Evolutionary conservation across 2,329 filamentous ascomycete genomes (phyloP).

Genomic region (Lasiodiplodia gonubiensis): DNA sequence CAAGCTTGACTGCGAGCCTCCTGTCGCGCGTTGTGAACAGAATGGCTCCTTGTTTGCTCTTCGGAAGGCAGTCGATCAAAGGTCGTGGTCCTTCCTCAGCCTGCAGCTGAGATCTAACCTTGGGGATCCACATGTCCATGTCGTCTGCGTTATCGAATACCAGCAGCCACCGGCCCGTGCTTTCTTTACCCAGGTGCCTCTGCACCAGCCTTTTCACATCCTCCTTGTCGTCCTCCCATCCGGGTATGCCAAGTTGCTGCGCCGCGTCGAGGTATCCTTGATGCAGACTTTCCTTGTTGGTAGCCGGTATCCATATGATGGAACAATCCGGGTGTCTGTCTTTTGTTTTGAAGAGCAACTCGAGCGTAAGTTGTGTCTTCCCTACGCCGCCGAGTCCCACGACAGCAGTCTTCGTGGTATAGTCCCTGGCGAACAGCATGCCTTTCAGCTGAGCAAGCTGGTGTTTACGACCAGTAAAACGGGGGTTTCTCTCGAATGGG

Average conservation of each 20-base stretch:
- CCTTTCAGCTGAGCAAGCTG: no score
- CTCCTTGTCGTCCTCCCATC: conserved; percentile 30
- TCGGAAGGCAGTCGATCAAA: conserved; percentile 31
- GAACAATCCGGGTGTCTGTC: conserved; percentile 32
- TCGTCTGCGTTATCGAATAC: conserved; percentile 4
- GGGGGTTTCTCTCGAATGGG: no score
- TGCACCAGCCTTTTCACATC: conserved; percentile 36
- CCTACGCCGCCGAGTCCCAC: conserved; percentile 41
- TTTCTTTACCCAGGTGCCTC: conserved; percentile 32
- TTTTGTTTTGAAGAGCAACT: conserved; percentile 37
- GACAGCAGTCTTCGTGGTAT: conserved; percentile 34
- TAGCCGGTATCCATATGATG: conserved; percentile 36
- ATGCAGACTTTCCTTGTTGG: conserved; percentile 35
- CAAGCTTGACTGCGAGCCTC: conserved; percentile 28
- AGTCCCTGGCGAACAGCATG: no score
- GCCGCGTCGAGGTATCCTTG: conserved; percentile 31
- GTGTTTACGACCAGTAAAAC: no score
- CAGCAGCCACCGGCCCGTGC: conserved; percentile 28
- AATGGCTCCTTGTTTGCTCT: conserved; percentile 29
- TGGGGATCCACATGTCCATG: conserved; percentile 15
- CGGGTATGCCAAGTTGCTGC: conserved; percentile 30
- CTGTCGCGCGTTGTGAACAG: conserved; percentile 34
- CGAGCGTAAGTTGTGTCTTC: conserved; percentile 42
- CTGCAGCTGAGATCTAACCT: neutral
- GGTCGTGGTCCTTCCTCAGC: neutral